Base-by-base conservation (phyloP, 164 flowering plant genomes). In the Chimonanthus salicifolius region DNA sequence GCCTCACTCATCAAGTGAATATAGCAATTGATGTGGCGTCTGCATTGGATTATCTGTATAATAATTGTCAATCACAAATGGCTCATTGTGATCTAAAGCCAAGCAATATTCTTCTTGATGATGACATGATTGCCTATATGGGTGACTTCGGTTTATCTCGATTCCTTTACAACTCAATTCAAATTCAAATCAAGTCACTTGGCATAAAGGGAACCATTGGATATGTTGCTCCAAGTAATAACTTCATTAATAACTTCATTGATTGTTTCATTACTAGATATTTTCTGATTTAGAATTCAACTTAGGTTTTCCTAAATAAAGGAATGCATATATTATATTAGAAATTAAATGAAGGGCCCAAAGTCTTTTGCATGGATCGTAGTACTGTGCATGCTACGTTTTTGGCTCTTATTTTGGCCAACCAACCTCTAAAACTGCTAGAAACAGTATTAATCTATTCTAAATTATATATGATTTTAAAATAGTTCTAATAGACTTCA, bases 161-260 rank as follows among this genome's bases (percentile, higher is more conserved):
- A 66, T 58, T 80, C 11, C 70, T 77, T 13, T 7, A 3, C 3
- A 58, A 16, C 15, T 3, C 15, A 33, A 49, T 7, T 9, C 44
- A 1, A 62, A 45, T 33, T 18, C 62, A 18, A 50, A 47, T 68
- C 3, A 51, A 21, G 20, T 67, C 79, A 4, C 13, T 71, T 58
- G 66, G 48, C 5, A 13, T 77, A 4, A 58, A 72, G 64, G 76
- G 72, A 50, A 58, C 82, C 49, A 71, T 74, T n/a, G 78, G 74
- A 4, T 79, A 75, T 69, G 67, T 78, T 75, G 66, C 81, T 68
- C 78, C 81, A 72, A 78, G 78, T 79, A 74, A 21, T 7, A 47
- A 48, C n/a, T n/a, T n/a, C n/a, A n/a, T n/a, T n/a, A n/a, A n/a
- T n/a, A n/a, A n/a, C 3, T 43, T 4, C 10, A 33, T 43, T 10